These are phyloP conservation scores for Metrosideros polymorpha DNA, from an alignment of 441 rosid species.

Conservation along the genomic window DNA sequence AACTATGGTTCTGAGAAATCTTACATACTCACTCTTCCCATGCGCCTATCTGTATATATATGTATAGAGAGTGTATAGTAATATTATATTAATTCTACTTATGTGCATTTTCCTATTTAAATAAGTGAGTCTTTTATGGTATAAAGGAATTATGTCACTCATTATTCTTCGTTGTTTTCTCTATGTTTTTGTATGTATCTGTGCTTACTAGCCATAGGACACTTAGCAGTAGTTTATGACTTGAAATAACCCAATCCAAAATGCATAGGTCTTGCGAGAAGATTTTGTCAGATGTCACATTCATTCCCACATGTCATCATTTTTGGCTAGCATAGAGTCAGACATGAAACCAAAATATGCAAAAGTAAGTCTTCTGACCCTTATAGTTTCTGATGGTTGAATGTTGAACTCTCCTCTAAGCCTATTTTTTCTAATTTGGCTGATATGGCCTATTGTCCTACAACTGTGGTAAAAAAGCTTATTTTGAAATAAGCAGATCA, in stretches of 20 bases:
- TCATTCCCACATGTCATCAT: conserved; percentile 49
- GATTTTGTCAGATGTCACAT: conserved; percentile 73
- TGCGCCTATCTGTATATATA: background rate
- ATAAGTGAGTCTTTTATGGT: background rate
- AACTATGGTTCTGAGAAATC: background rate
- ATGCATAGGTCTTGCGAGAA: conserved; percentile 61
- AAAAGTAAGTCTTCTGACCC: conserved; percentile 31
- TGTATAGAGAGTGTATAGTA: background rate
- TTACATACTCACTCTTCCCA: background rate
- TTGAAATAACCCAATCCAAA: background rate
- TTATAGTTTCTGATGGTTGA: background rate
- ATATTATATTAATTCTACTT: background rate
- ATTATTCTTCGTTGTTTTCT: background rate
- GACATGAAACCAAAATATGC: conserved; percentile 28
- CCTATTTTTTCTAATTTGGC: background rate
- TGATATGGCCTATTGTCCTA: background rate
- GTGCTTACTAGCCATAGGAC: background rate
- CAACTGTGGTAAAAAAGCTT: background rate
- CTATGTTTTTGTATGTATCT: background rate
- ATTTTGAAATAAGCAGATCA: background rate
- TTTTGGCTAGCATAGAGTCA: conserved; percentile 26
- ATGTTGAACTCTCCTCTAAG: background rate
- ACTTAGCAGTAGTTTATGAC: background rate
- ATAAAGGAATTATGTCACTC: background rate
- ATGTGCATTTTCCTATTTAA: background rate